Conservation (phyloP, 2,329 filamentous ascomycete species). For the Curvularia sp. region DNA sequence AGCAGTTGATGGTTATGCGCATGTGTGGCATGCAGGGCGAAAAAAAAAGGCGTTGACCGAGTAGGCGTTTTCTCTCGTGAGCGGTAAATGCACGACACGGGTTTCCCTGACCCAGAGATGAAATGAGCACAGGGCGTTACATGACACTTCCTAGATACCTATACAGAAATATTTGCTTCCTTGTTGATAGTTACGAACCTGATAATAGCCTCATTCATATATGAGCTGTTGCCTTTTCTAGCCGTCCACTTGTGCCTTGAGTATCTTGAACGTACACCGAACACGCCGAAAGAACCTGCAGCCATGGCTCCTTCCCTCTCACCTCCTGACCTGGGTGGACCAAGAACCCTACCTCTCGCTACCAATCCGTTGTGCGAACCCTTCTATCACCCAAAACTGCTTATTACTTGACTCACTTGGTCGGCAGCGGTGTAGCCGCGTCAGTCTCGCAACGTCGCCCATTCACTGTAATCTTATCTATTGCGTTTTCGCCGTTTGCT, state of each 20-base stretch:
- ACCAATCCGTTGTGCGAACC: background rate
- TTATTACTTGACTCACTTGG: background rate
- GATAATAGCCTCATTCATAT: background rate
- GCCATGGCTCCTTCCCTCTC: background rate
- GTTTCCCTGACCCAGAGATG: background rate
- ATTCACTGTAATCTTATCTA: background rate
- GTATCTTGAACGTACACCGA: background rate
- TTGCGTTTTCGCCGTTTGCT: background rate
- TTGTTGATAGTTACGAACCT: background rate
- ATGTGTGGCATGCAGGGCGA: background rate
- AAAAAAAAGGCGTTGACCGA: slow-evolving; percentile 12
- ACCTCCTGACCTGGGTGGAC: background rate
- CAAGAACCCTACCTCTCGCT: background rate
- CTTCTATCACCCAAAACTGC: background rate
- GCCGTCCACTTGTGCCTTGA: background rate
- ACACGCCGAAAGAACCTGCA: too few species aligned
- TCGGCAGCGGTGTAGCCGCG: background rate
- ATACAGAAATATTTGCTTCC: background rate
- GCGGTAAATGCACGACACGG: background rate
- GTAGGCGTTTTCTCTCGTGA: slow-evolving; percentile 22
- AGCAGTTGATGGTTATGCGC: background rate
- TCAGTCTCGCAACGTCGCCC: too few species aligned
- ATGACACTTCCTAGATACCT: slow-evolving; percentile 4
- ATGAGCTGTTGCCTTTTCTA: background rate
- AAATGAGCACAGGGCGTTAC: background rate